Base-by-base conservation (phyloP, 2,329 filamentous ascomycete species). In the Coniosporium tulheliwenetii region DNA sequence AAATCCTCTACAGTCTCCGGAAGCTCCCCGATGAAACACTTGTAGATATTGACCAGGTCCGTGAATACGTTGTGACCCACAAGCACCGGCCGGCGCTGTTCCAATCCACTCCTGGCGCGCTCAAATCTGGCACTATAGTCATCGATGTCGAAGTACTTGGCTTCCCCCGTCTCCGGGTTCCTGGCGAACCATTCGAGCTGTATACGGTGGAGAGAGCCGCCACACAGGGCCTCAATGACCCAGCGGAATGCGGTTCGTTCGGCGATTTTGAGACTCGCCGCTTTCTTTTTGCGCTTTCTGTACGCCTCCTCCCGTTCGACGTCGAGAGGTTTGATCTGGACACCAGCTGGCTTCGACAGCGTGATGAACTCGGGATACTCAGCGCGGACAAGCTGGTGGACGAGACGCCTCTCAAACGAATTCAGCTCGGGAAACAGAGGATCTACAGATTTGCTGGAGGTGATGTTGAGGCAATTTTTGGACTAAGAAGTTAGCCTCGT, bases 31-130 rank as follows among this genome's bases (percentile, higher is more conserved):
- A 80, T 62, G 53, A 82, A 82, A 1, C 67, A 69, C n/a, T 64
- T 57, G 53, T 79, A 77, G 31, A 81, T 56, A 49, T 80, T 80
- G 31, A 74, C 67, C 2, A 82, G 60, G 47, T 82, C 77, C 1
- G 70, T 68, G 46, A 81, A 73, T 43, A 75, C 63, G 48, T 82
- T 81, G 57, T 82, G 77, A 0, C 77, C 76, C 2, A 81, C 65
- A 0, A 81, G 49, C 1, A 75, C 61, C 2, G 67, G 64, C 10
- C 65, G 62, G 14, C 62, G 66, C 14, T 56, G 52, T 36, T 61
- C 62, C 10, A 79, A 50, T 5, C 59, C 53, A 5, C 55, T 48
- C 40, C 65, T 58, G 0, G 61, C 61, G 13, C 59, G 56, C 30
- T 60, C 47, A 38, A 65, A 64, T 30, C 59, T 55, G 30, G 54